A percentile compares a stretch with the other conserved stretches of the same genome.
Conservation (phyloP, 169 alveolate genomes). For the Sarcocystis neurona region DNA sequence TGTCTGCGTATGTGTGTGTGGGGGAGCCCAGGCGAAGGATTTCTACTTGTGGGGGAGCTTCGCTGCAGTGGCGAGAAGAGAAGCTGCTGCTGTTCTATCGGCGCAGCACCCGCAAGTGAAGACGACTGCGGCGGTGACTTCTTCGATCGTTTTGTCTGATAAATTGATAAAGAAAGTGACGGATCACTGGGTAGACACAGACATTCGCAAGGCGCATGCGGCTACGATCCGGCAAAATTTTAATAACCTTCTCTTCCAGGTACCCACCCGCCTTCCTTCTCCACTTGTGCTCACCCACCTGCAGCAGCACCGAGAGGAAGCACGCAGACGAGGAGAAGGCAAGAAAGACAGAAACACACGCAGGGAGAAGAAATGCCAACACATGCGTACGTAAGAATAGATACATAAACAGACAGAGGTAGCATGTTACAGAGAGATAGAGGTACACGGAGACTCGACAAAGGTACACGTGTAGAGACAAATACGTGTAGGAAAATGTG, state of each 20-base stretch:
- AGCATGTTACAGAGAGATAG: too few relatives aligned
- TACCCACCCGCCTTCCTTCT: too few relatives aligned
- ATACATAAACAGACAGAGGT: too few relatives aligned
- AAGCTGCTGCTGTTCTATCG: not conserved
- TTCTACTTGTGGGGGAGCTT: not conserved
- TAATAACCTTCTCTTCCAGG: not conserved
- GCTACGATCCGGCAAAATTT: not conserved
- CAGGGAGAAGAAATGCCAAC: not conserved
- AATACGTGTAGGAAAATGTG: too few relatives aligned
- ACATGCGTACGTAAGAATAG: not conserved
- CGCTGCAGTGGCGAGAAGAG: not conserved
- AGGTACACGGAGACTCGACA: too few relatives aligned
- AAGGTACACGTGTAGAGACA: too few relatives aligned
- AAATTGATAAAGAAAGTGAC: not conserved
- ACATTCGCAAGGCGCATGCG: not conserved
- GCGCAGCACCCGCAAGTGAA: not conserved
- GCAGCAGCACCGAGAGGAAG: not conserved
- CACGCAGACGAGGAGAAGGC: not conserved
- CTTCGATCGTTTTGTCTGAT: not conserved
- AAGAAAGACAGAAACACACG: not conserved
- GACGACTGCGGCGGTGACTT: too few relatives aligned
- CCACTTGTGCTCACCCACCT: too few relatives aligned
- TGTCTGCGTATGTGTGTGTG: not conserved
- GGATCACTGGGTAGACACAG: slow-evolving; percentile 22
- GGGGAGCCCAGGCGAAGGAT: not conserved